phyloP scores from a whole-genome alignment of 108 stramenopile species.

The Cyclotella baltica region DNA sequence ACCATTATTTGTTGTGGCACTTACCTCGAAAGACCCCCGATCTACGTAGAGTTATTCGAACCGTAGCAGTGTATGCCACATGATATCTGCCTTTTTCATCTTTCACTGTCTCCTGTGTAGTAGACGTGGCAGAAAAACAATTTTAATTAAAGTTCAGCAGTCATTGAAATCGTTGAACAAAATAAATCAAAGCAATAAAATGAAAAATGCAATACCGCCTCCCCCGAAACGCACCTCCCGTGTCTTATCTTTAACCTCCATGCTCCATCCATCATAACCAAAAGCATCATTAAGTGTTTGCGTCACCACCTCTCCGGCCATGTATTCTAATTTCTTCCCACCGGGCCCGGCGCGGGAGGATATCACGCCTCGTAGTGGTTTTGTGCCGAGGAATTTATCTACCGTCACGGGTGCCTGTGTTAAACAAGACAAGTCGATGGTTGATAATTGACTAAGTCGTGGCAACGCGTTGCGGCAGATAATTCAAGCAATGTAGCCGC shows the following conservation, averaged over 20 bases:
- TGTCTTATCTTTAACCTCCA: slow-evolving; percentile 65
- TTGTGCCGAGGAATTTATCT: slow-evolving; percentile 67
- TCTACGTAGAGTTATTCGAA: slow-evolving; percentile 69
- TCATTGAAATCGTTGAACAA: too few relatives aligned
- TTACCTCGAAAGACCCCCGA: slow-evolving; percentile 62
- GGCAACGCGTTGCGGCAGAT: too few relatives aligned
- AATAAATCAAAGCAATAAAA: background rate
- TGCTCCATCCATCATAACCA: slow-evolving; percentile 86
- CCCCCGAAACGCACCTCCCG: slow-evolving; percentile 28
- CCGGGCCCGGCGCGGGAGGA: slow-evolving; percentile 81
- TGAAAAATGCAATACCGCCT: background rate
- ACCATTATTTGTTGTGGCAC: background rate
- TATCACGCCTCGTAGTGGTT: slow-evolving; percentile 72
- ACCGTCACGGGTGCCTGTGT: slow-evolving; percentile 62
- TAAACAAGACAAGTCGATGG: background rate
- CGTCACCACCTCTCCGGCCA: slow-evolving; percentile 82
- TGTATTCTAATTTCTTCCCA: slow-evolving; percentile 76
- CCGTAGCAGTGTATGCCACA: slow-evolving; percentile 75
- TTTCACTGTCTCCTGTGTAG: slow-evolving; percentile 52
- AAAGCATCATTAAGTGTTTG: slow-evolving; percentile 85
- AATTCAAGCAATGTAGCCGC: background rate
- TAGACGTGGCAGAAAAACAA: background rate
- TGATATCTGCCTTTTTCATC: slow-evolving; percentile 58
- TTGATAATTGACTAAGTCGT: background rate
- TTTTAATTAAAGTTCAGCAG: too few relatives aligned